These are phyloP conservation scores for Volutella citrinella DNA, from an alignment of 2,329 filamentous ascomycete species.

Conservation along the genomic window DNA sequence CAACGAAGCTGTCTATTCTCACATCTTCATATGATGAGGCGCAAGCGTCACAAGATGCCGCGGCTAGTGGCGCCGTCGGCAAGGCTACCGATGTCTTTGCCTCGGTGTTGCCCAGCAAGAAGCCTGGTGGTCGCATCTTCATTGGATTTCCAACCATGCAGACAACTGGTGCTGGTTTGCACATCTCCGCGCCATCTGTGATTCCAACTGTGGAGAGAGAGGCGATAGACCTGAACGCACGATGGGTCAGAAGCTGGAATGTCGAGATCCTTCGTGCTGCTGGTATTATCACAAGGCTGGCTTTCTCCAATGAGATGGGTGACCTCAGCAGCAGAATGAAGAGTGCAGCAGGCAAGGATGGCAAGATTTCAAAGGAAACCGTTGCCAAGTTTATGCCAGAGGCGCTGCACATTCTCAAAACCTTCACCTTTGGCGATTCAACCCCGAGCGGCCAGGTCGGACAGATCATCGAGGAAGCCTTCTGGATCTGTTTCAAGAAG, in stretches of 20 bases:
- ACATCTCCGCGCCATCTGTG: slow-evolving; percentile 92
- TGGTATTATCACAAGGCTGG: slow-evolving; percentile 84
- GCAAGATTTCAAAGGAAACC: slow-evolving; percentile 59
- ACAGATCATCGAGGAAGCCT: slow-evolving; percentile 86
- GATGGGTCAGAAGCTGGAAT: slow-evolving; percentile 95
- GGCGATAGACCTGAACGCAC: slow-evolving; percentile 92
- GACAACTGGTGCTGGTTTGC: slow-evolving; percentile 89
- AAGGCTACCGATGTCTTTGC: slow-evolving; percentile 78
- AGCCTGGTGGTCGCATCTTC: slow-evolving; percentile 80
- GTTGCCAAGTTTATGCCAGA: slow-evolving; percentile 70
- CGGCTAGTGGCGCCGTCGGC: slow-evolving; percentile 41
- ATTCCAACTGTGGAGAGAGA: slow-evolving; percentile 97
- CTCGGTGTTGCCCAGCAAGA: slow-evolving; percentile 84
- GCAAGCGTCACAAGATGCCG: slow-evolving; percentile 57
- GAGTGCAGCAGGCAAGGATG: slow-evolving; percentile 40
- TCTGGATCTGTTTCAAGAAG: slow-evolving; percentile 87
- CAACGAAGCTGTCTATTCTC: slow-evolving; percentile 79
- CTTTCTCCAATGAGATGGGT: slow-evolving; percentile 84
- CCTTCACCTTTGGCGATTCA: slow-evolving; percentile 85
- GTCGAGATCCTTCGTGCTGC: slow-evolving; percentile 87
- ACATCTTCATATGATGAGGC: slow-evolving; percentile 88
- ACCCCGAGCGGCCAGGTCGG: slow-evolving; percentile 84
- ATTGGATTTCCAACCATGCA: slow-evolving; percentile 98
- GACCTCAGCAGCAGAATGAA: slow-evolving; percentile 64
- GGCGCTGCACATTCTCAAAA: slow-evolving; percentile 78